Evolutionary conservation across 495 filamentous ascomycete genomes (phyloP).

Genomic region (Bacidia gigantensis): DNA sequence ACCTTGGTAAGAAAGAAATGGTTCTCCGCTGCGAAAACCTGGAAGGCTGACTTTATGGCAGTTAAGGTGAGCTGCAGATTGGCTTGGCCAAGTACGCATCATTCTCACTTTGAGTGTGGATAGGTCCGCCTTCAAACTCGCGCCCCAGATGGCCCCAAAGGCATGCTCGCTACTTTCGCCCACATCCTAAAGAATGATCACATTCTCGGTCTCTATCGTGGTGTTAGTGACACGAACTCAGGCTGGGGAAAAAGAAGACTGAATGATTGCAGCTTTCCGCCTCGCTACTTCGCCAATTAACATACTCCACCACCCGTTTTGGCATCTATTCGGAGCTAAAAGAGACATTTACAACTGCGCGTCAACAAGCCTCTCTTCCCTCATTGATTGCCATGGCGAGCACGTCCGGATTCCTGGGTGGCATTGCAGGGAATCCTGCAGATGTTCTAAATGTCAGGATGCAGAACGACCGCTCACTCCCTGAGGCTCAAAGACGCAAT

Average conservation of each 20-base stretch:
- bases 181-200: slow-evolving; percentile 23
- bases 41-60: not conserved
- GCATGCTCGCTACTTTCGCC: slow-evolving; percentile 24
- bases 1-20: slow-evolving; percentile 20
- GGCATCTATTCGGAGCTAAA: slow-evolving; percentile 66
- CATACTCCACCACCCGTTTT: slow-evolving; percentile 31
- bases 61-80: slow-evolving; percentile 13
- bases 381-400: slow-evolving; percentile 68
- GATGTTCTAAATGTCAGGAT: slow-evolving; percentile 97
- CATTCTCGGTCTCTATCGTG: slow-evolving; percentile 24
- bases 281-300: slow-evolving; percentile 69
- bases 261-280: slow-evolving; percentile 58
- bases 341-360: slow-evolving; percentile 40
- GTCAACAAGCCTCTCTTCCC: slow-evolving; percentile 40
- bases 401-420: slow-evolving; percentile 76
- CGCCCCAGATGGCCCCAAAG: slow-evolving; percentile 29
- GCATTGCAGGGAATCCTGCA: slow-evolving; percentile 81
- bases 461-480: slow-evolving; percentile 85
- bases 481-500: slow-evolving; percentile 58
- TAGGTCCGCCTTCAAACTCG: slow-evolving; percentile 48
- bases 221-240: slow-evolving; percentile 21
- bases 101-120: not conserved
- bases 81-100: not conserved
- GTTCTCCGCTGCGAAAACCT: not conserved
- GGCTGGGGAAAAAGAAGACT: no score